A percentile compares a stretch with the other conserved stretches of the same genome.
These are phyloP conservation scores for Gonapodya prolifera DNA, from an alignment of 192 early-diverging fungal species.

Conservation along the genomic window DNA sequence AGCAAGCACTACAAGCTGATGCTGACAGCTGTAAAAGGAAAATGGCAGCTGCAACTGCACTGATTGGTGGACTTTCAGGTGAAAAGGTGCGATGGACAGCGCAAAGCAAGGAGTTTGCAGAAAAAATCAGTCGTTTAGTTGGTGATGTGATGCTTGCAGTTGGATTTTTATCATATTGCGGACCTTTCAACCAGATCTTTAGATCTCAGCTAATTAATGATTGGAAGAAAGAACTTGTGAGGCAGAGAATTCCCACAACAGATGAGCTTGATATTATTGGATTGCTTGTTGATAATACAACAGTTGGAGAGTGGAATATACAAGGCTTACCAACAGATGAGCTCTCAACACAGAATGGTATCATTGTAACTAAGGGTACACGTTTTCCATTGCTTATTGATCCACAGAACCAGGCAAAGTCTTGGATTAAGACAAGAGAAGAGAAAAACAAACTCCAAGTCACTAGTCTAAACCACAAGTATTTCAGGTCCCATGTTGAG, in stretches of 20 bases:
- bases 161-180: constrained; percentile 47
- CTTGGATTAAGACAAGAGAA: constrained; percentile 53
- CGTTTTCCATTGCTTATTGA: constrained; percentile 49
- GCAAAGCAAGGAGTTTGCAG: constrained; percentile 50
- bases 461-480: constrained; percentile 25
- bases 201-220: constrained; percentile 28
- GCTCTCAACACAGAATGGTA: constrained; percentile 50
- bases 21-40: constrained; percentile 49
- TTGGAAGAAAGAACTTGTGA: constrained; percentile 45
- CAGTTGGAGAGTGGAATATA: constrained; percentile 54
- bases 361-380: constrained; percentile 45
- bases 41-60: constrained; percentile 46
- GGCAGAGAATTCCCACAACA: constrained; percentile 43
- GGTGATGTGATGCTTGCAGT: constrained; percentile 47
- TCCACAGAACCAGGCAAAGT: constrained; percentile 49
- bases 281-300: constrained; percentile 44
- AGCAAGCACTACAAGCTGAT: constrained; percentile 46
- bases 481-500: constrained; percentile 49
- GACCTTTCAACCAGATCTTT: constrained; percentile 51
- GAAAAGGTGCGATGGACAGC: constrained; percentile 57
- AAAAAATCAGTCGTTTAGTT: constrained; percentile 42
- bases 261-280: constrained; percentile 46
- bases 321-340: constrained; percentile 54
- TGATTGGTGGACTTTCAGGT: constrained; percentile 46
- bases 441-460: constrained; percentile 47